phyloP scores from a whole-genome alignment of 768 basidiomycete species.

The Lactarius hengduanensis region DNA sequence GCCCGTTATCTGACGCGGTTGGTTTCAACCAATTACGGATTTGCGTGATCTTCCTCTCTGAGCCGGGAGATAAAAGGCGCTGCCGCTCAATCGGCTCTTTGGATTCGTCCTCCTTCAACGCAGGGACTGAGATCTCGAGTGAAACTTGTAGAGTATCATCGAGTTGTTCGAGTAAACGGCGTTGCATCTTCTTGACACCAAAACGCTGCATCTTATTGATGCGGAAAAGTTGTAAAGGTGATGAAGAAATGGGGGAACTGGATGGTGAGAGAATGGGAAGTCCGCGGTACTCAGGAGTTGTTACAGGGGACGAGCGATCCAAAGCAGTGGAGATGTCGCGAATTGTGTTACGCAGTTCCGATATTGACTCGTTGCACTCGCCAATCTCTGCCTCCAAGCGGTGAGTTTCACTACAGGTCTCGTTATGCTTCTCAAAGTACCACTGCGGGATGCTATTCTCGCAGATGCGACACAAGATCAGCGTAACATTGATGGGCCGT shows the following conservation, averaged over 20 bases:
- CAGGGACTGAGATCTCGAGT: slow-evolving; percentile 79
- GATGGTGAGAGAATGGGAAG: slow-evolving; percentile 80
- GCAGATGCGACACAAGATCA: slow-evolving; percentile 95
- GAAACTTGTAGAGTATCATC: slow-evolving; percentile 83
- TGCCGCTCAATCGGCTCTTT: slow-evolving; percentile 93
- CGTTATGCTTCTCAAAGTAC: slow-evolving; percentile 99
- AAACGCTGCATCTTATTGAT: slow-evolving; percentile 70
- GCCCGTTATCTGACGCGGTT: slow-evolving; percentile 77
- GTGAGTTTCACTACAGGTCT: slow-evolving; percentile 96
- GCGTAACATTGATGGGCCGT: slow-evolving; percentile 75
- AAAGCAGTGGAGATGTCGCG: slow-evolving; percentile 72
- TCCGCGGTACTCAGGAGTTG: slow-evolving; percentile 80
- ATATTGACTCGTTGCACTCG: slow-evolving; percentile 90
- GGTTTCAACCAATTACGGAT: slow-evolving; percentile 88
- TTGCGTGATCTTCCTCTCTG: slow-evolving; percentile 82
- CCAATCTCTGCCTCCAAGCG: slow-evolving; percentile 92
- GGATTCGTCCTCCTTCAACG: slow-evolving; percentile 87
- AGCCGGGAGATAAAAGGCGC: slow-evolving; percentile 81
- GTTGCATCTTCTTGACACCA: slow-evolving; percentile 78
- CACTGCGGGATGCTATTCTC: slow-evolving; percentile 95
- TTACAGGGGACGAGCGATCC: slow-evolving; percentile 67
- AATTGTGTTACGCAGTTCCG: slow-evolving; percentile 83
- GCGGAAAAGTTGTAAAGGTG: slow-evolving; percentile 76
- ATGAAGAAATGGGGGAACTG: slow-evolving; percentile 66
- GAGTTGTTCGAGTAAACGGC: slow-evolving; percentile 78